A percentile compares a stretch with the other conserved stretches of the same genome.
Evolutionary conservation across 2,329 filamentous ascomycete genomes (phyloP).

Genomic region (Botrytis squamosa): DNA sequence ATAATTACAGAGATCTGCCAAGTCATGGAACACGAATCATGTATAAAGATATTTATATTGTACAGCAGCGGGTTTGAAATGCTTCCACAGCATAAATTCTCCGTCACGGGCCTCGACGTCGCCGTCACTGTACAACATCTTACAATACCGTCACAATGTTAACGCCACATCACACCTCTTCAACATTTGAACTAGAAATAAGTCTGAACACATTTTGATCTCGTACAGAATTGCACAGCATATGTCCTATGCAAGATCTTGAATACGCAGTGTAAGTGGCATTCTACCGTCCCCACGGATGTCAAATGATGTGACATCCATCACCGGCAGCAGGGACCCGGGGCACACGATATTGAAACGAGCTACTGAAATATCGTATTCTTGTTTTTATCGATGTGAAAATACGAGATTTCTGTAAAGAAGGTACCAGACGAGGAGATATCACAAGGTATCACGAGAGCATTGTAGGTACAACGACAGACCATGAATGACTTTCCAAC

Average conservation of each 20-base stretch:
- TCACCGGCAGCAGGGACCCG: background rate
- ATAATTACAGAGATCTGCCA: background rate
- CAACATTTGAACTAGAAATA: background rate
- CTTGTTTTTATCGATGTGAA: background rate
- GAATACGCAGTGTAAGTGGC: background rate
- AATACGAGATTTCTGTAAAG: background rate
- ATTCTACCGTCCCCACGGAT: background rate
- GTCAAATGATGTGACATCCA: conserved; percentile 9
- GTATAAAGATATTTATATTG: background rate
- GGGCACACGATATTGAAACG: background rate
- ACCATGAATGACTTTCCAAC: background rate
- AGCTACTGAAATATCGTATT: background rate
- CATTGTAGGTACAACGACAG: background rate
- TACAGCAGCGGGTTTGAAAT: background rate
- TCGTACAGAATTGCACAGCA: background rate
- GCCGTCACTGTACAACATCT: background rate
- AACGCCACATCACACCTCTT: background rate
- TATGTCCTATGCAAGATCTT: background rate
- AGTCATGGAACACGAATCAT: background rate
- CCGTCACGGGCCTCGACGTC: background rate
- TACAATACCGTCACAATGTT: background rate
- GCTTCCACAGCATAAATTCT: background rate
- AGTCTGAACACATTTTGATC: background rate
- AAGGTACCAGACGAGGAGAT: background rate
- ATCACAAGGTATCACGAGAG: background rate